Conservation (phyloP, 2,329 filamentous ascomycete species). For the Calonectria pteridis region DNA sequence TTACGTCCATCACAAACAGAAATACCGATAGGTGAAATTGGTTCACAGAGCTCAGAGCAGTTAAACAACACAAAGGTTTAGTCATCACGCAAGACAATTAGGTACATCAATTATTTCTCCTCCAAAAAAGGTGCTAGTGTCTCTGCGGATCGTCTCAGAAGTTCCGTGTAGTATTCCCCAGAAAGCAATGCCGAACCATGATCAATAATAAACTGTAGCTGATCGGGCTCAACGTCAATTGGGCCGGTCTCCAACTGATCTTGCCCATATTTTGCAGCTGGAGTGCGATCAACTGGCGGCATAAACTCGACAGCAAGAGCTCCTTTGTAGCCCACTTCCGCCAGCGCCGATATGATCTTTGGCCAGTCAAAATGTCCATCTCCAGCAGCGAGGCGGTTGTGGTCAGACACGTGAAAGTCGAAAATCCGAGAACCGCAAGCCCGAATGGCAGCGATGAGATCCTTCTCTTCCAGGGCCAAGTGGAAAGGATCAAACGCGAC, state of each 20-base stretch:
- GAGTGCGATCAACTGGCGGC: conserved; percentile 36
- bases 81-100: not conserved
- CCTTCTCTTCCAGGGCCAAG: conserved; percentile 30
- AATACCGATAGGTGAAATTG: no score
- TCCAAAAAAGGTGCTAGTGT: conserved; percentile 21
- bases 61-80: not conserved
- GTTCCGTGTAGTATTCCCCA: conserved; percentile 26
- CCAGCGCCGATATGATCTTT: conserved; percentile 23
- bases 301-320: conserved; percentile 34
- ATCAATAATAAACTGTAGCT: conserved; percentile 35
- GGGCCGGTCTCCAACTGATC: conserved; percentile 25
- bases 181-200: conserved; percentile 33
- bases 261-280: conserved; percentile 24
- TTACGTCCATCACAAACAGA: not conserved
- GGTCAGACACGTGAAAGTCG: conserved; percentile 34
- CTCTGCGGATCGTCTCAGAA: conserved; percentile 26
- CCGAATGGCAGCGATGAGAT: conserved; percentile 28
- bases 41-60: not conserved
- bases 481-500: conserved; percentile 37
- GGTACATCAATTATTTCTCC: not conserved
- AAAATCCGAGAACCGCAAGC: conserved; percentile 27
- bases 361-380: conserved; percentile 36
- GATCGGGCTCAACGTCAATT: conserved; percentile 27
- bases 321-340: conserved; percentile 28
- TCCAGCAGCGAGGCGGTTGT: conserved; percentile 33